These are phyloP conservation scores for Aspergillus vadensis DNA, from an alignment of 2,329 filamentous ascomycete species.

Conservation along the genomic window DNA sequence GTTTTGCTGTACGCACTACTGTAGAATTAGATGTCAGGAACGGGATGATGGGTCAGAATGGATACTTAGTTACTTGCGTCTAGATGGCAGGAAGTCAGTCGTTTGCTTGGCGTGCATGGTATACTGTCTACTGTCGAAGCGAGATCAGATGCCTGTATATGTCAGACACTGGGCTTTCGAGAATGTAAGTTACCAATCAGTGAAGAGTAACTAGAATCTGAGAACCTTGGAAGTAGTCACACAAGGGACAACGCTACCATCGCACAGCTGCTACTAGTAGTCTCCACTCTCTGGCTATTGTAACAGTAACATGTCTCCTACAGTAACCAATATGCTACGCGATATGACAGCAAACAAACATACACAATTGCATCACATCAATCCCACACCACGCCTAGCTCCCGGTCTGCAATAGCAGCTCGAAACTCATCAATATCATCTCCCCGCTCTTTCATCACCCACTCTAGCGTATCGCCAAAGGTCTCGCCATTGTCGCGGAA, in stretches of 20 bases:
- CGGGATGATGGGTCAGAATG: too few species aligned
- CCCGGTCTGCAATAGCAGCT: slow-evolving; percentile 32
- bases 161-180: too few species aligned
- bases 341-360: neutral
- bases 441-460: slow-evolving; percentile 58
- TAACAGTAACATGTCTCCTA: neutral
- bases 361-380: slow-evolving; percentile 5
- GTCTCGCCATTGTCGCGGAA: slow-evolving; percentile 67
- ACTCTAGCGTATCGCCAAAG: slow-evolving; percentile 60
- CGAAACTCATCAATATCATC: slow-evolving; percentile 50
- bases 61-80: too few species aligned
- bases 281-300: neutral
- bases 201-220: too few species aligned
- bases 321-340: neutral
- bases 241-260: neutral
- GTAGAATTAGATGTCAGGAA: too few species aligned
- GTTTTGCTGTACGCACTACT: too few species aligned
- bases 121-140: neutral
- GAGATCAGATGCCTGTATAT: too few species aligned
- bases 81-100: neutral
- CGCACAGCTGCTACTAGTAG: neutral
- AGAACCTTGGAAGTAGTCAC: too few species aligned
- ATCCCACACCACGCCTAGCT: slow-evolving; percentile 34
- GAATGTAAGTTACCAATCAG: too few species aligned
- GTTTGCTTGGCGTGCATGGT: neutral